These are phyloP conservation scores for Podospora australis DNA, from an alignment of 495 filamentous ascomycete species.

Conservation along the genomic window DNA sequence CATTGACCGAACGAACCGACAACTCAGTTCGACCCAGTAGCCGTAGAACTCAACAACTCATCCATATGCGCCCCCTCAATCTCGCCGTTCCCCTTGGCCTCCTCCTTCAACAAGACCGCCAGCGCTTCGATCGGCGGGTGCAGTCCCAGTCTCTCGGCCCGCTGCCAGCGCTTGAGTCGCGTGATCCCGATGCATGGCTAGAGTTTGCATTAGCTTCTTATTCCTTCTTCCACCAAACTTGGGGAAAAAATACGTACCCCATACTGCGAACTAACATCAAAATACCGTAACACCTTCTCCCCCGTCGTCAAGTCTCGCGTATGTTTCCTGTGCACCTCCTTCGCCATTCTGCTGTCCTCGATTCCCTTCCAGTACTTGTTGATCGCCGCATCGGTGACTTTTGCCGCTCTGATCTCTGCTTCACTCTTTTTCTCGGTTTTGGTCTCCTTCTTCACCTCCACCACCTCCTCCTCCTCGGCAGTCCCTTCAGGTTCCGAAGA, in stretches of 20 bases:
- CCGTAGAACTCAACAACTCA: conserved; percentile 57
- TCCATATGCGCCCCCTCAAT: conserved; percentile 71
- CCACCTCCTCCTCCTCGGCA: conserved; percentile 10
- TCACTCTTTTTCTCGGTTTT: no score
- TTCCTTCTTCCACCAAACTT: not conserved
- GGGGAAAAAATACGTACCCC: conserved; percentile 54
- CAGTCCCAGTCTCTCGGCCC: conserved; percentile 70
- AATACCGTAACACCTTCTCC: conserved; percentile 84
- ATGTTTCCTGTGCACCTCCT: conserved; percentile 59
- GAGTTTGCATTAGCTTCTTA: not conserved
- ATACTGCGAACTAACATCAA: conserved; percentile 81
- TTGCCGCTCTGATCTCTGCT: conserved; percentile 50
- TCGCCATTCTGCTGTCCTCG: conserved; percentile 47
- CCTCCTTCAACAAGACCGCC: conserved; percentile 70
- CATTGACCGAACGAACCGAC: conserved; percentile 13
- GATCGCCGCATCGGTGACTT: conserved; percentile 58
- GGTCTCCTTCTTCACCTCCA: conserved; percentile 15
- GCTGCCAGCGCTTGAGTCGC: conserved; percentile 77
- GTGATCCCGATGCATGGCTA: conserved; percentile 86
- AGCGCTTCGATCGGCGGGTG: conserved; percentile 90
- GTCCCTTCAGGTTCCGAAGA: not conserved
- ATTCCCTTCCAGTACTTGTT: conserved; percentile 65
- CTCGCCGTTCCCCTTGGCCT: conserved; percentile 41
- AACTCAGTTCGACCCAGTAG: conserved; percentile 27
- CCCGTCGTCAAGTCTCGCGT: conserved; percentile 53